Evolutionary conservation across 148 eudicot genomes (phyloP).

Genomic region (Chenopodium suecicum): DNA sequence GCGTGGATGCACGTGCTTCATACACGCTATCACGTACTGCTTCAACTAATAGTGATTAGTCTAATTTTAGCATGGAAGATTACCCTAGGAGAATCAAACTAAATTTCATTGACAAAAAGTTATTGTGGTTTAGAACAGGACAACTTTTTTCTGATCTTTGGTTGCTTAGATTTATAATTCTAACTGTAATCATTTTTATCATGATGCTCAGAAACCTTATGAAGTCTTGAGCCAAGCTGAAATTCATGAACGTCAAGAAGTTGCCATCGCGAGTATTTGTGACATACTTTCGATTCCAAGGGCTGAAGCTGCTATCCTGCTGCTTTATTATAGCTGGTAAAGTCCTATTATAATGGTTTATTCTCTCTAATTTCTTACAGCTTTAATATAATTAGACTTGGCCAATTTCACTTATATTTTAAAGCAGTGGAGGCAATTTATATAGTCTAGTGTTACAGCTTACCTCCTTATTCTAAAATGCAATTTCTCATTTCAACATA

Average conservation of each 20-base stretch:
- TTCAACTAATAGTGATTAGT: neutral
- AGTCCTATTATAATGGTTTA: neutral
- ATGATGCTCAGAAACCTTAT: constrained; percentile 9
- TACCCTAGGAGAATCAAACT: neutral
- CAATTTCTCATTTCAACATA: neutral
- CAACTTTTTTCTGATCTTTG: neutral
- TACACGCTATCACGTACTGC: neutral
- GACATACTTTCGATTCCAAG: constrained; percentile 6
- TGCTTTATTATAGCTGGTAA: constrained; percentile 25
- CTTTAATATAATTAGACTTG: neutral
- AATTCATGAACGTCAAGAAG: constrained; percentile 2
- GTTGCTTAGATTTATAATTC: neutral
- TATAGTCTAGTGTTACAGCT: neutral
- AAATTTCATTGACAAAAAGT: neutral
- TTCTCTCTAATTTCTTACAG: no score
- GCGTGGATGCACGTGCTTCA: neutral
- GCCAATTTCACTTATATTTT: neutral
- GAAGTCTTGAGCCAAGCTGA: neutral
- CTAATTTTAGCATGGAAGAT: neutral
- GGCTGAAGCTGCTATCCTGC: constrained; percentile 11
- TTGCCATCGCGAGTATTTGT: constrained; percentile 3
- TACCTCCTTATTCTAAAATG: neutral
- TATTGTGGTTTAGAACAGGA: neutral
- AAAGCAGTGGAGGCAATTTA: neutral
- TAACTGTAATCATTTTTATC: neutral